Evolutionary conservation across 2,329 filamentous ascomycete genomes (phyloP).

Genomic region (Aureobasidium sp.): DNA sequence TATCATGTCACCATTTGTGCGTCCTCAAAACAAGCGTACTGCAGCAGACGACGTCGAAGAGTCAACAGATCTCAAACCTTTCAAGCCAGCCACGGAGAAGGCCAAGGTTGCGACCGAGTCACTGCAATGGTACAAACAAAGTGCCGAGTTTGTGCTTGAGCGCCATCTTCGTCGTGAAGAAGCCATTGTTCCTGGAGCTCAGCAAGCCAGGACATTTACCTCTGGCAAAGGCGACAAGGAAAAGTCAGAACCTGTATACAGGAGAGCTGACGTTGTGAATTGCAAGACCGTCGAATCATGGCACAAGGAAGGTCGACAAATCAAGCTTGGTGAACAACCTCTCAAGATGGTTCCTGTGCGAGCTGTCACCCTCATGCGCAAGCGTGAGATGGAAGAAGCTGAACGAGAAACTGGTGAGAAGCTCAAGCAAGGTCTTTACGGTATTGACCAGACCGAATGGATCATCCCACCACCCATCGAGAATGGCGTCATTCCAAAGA

Average conservation of each 20-base stretch:
- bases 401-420: constrained; percentile 75
- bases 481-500: constrained; percentile 84
- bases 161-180: constrained; percentile 88
- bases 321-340: constrained; percentile 62
- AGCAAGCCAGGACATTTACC: constrained; percentile 67
- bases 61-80: constrained; percentile 64
- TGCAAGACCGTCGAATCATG: constrained; percentile 93
- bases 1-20: constrained; percentile 66
- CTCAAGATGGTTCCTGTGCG: constrained; percentile 85
- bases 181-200: constrained; percentile 63
- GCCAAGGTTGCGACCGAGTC: constrained; percentile 49
- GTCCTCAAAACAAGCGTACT: constrained; percentile 50
- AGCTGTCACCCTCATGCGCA: constrained; percentile 79
- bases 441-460: constrained; percentile 81
- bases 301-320: constrained; percentile 89
- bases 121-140: constrained; percentile 80
- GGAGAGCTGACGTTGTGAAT: constrained; percentile 67
- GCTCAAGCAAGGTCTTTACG: constrained; percentile 78
- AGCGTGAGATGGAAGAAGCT: constrained; percentile 81
- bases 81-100: constrained; percentile 52
- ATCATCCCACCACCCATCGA: constrained; percentile 85
- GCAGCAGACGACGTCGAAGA: constrained; percentile 76
- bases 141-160: constrained; percentile 75
- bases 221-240: constrained; percentile 66
- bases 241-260: constrained; percentile 74